These are phyloP conservation scores for Megacollybia marginata DNA, from an alignment of 768 basidiomycete genomes.

Conservation along the genomic window DNA sequence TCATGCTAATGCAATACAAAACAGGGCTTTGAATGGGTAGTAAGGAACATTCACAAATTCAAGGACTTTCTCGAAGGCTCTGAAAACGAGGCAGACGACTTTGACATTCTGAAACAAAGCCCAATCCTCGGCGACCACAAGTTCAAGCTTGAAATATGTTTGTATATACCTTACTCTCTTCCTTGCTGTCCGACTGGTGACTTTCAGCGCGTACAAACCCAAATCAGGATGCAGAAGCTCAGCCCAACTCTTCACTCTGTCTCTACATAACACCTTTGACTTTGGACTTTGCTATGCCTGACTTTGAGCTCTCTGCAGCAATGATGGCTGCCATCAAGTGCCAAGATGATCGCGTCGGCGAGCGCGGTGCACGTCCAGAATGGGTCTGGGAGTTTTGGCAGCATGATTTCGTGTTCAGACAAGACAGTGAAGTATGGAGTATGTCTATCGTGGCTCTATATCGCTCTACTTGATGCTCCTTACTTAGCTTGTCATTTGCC, in stretches of 20 bases:
- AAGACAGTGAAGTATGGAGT: constrained; percentile 73
- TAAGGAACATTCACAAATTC: constrained; percentile 50
- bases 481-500: constrained; percentile 56
- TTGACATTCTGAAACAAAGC: constrained; percentile 58
- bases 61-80: constrained; percentile 48
- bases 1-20: constrained; percentile 1
- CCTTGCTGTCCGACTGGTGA: not conserved
- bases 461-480: not conserved
- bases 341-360: constrained; percentile 50
- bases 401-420: constrained; percentile 62
- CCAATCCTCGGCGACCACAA: constrained; percentile 64
- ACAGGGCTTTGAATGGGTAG: constrained; percentile 70
- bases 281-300: constrained; percentile 51
- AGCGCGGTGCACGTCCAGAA: constrained; percentile 55
- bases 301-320: constrained; percentile 53
- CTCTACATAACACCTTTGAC: constrained; percentile 62
- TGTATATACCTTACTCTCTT: constrained; percentile 6
- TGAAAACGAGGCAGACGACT: constrained; percentile 28
- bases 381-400: constrained; percentile 76
- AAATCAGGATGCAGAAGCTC: constrained; percentile 16
- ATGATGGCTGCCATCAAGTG: constrained; percentile 72
- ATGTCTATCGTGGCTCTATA: constrained; percentile 11
- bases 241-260: constrained; percentile 34
- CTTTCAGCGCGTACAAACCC: constrained; percentile 13
- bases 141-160: constrained; percentile 66